These are phyloP conservation scores for Penicillium goetzii DNA, from an alignment of 495 filamentous ascomycete species.

Conservation along the genomic window DNA sequence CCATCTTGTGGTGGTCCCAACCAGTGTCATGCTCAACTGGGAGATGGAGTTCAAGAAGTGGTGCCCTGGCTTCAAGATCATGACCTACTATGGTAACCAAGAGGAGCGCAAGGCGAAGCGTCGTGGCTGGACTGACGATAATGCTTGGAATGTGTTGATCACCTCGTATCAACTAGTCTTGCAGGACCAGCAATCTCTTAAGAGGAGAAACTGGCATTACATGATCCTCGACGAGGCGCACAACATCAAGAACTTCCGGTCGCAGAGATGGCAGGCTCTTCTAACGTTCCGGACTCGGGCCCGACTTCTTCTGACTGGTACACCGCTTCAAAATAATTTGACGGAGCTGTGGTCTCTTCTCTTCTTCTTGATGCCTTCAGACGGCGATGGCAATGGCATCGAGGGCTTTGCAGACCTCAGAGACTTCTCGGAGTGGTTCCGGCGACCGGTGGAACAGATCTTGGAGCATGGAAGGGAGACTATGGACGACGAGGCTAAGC, in stretches of 20 bases:
- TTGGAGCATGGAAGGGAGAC: conserved; percentile 90
- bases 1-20: conserved; percentile 94
- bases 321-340: conserved; percentile 94
- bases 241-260: conserved; percentile 99
- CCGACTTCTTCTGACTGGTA: conserved; percentile 89
- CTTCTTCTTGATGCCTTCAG: conserved; percentile 92
- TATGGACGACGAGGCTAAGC: conserved; percentile 89
- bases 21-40: conserved; percentile 99
- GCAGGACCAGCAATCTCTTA: conserved; percentile 91
- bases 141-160: conserved; percentile 94
- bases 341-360: conserved; percentile 96
- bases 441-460: conserved; percentile 90
- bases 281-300: conserved; percentile 88
- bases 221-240: conserved; percentile 98
- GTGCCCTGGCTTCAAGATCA: conserved; percentile 96
- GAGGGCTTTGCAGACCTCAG: conserved; percentile 87
- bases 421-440: conserved; percentile 93
- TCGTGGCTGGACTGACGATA: conserved; percentile 86
- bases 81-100: conserved; percentile 92
- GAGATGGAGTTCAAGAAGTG: conserved; percentile 99
- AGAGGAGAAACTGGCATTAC: conserved; percentile 93
- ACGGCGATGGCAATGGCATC: conserved; percentile 69
- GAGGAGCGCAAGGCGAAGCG: conserved; percentile 92
- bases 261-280: conserved; percentile 92
- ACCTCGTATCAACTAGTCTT: conserved; percentile 97